Evolutionary conservation across 2,329 filamentous ascomycete species (phyloP).

Genomic region (Monilinia vaccinii-corymbosi): DNA sequence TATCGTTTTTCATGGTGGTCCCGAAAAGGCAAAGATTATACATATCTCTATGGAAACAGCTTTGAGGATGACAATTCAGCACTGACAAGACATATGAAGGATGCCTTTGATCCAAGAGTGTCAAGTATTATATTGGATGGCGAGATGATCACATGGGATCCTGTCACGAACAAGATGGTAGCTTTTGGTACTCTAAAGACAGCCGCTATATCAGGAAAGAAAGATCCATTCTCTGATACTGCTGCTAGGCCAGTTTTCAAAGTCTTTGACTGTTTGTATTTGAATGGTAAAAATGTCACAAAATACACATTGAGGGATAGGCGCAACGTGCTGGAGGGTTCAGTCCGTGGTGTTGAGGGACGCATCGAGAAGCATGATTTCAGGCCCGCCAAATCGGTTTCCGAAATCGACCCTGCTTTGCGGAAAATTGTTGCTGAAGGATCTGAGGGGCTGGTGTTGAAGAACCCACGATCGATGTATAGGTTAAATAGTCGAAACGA

Average conservation of each 20-base stretch:
- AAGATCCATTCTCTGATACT: slow-evolving; percentile 52
- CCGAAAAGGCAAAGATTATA: slow-evolving; percentile 91
- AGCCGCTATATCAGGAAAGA: slow-evolving; percentile 71
- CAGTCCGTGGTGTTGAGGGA: slow-evolving; percentile 60
- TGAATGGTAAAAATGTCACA: slow-evolving; percentile 75
- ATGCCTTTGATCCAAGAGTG: slow-evolving; percentile 69
- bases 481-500: slow-evolving; percentile 82
- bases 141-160: slow-evolving; percentile 98
- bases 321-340: slow-evolving; percentile 61
- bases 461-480: slow-evolving; percentile 85
- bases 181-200: slow-evolving; percentile 91
- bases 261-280: slow-evolving; percentile 83
- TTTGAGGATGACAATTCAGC: slow-evolving; percentile 67
- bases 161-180: slow-evolving; percentile 71
- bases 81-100: slow-evolving; percentile 68
- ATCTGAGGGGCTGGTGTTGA: slow-evolving; percentile 84
- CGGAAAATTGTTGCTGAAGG: slow-evolving; percentile 77
- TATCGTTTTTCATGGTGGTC: slow-evolving; percentile 84
- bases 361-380: slow-evolving; percentile 78
- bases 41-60: slow-evolving; percentile 78
- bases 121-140: slow-evolving; percentile 87
- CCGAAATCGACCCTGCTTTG: slow-evolving; percentile 70
- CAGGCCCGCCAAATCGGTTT: slow-evolving; percentile 52
- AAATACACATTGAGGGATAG: slow-evolving; percentile 77
- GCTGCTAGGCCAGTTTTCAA: slow-evolving; percentile 70